Base-by-base conservation (phyloP, 1,284 basidiomycete species). In the Ustilago loliicola region DNA sequence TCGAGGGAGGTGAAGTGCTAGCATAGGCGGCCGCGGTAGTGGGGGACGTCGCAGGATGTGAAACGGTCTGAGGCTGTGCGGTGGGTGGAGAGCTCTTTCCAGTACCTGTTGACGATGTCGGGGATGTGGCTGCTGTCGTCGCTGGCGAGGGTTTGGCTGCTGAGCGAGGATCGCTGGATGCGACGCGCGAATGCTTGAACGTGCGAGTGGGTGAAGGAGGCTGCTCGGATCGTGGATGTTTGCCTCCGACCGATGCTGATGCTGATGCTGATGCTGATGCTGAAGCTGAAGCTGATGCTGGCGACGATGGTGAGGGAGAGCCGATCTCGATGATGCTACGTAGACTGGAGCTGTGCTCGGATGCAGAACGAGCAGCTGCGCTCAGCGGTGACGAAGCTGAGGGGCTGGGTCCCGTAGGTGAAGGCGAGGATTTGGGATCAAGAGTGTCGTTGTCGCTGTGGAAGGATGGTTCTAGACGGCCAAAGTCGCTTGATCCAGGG, bases 351-450 rank as follows among this genome's bases (percentile, higher is more conserved):
- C 69, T 72, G 52, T 61, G 55, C 2, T 72, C 63, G 11, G 63
- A 72, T 21, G 59, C 34, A 42, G 69, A 72, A 21, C 63, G 53
- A 0, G 64, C 58, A 29, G 68, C 62, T 51, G 25, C 27, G 34
- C 74, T 77, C 15, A 68, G 59, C 59, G 66, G 58, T 19, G 74
- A 77, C 6, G 74, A 65, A 34, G 69, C 36, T 10, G 74, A 59
- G 32, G 69, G 74, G 40, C 69, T 72, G 30, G 59, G 74, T 23
- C 52, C 66, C 27, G 40, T 52, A 3, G 61, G 23, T 21, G 69
- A 72, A 29, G 74, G 69, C 25, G 73, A 76, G 19, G 69, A 77
- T 34, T 72, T 77, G n/a, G 74, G 74, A 53, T 72, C 74, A 53
- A 50, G 62, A 15, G 74, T 59, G 61, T 72, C 74, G 69, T 68